These are phyloP conservation scores for Cercospora sojina DNA, from an alignment of 2,329 filamentous ascomycete species.

Conservation along the genomic window DNA sequence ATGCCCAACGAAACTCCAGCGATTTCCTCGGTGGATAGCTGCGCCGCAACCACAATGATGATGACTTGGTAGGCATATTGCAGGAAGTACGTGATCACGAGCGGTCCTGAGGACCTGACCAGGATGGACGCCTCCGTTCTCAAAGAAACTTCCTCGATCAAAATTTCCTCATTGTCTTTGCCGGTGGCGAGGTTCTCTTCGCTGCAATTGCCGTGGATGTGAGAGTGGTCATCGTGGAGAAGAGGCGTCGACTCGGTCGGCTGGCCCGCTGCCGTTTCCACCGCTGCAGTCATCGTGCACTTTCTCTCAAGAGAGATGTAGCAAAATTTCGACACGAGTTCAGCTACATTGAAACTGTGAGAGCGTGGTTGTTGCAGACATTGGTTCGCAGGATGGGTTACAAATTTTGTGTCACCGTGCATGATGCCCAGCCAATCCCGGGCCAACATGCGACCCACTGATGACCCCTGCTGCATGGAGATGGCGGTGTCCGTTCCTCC, in stretches of 20 bases:
- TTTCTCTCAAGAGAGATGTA: neutral
- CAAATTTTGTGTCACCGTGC: neutral
- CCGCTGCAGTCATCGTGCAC: neutral
- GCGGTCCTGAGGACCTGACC: slow-evolving; percentile 48
- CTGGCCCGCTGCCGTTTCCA: neutral
- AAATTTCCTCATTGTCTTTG: neutral
- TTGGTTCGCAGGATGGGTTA: neutral
- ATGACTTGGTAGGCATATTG: slow-evolving; percentile 56
- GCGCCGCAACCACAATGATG: slow-evolving; percentile 54
- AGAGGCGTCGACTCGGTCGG: slow-evolving; percentile 7
- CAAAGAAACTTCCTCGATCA: slow-evolving; percentile 31
- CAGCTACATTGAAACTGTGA: neutral
- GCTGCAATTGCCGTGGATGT: neutral
- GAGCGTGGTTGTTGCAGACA: neutral
- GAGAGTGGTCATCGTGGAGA: neutral
- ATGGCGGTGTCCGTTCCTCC: neutral
- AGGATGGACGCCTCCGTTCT: slow-evolving; percentile 32
- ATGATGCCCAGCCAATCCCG: neutral
- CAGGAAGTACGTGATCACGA: slow-evolving; percentile 55
- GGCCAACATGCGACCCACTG: neutral
- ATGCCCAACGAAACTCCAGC: slow-evolving; percentile 54
- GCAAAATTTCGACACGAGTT: neutral
- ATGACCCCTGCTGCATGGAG: neutral
- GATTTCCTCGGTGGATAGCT: slow-evolving; percentile 54
- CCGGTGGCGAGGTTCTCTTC: neutral